Conservation (phyloP, 768 basidiomycete species). For the Macrolepiota albuminosa region DNA sequence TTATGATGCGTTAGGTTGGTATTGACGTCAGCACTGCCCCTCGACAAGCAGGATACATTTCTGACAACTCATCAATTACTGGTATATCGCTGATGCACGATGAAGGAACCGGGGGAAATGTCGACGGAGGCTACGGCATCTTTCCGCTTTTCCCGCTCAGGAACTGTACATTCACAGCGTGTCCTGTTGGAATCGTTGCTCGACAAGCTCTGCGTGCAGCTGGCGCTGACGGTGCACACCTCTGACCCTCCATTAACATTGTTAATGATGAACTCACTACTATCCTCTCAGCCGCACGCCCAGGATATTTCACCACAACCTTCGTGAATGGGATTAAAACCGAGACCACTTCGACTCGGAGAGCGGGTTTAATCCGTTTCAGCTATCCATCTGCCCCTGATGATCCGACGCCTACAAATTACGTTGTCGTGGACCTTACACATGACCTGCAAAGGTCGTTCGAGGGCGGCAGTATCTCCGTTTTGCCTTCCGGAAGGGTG, state of each 20-base stretch:
- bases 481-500: conserved; percentile 30
- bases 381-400: conserved; percentile 40
- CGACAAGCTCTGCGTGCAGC: conserved; percentile 36
- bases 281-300: conserved; percentile 30
- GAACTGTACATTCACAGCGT: conserved; percentile 35
- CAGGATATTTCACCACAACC: conserved; percentile 46
- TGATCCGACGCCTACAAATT: conserved; percentile 30
- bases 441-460: conserved; percentile 45
- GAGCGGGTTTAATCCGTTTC: conserved; percentile 56
- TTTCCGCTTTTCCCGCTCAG: conserved; percentile 46
- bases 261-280: not conserved
- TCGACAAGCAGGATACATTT: conserved; percentile 47
- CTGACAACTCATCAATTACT: conserved; percentile 37
- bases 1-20: conserved; percentile 31
- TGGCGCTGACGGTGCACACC: conserved; percentile 34
- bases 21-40: conserved; percentile 47
- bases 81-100: conserved; percentile 51
- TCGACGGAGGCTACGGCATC: conserved; percentile 45
- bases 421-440: conserved; percentile 44
- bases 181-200: conserved; percentile 36
- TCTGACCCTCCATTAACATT: not conserved
- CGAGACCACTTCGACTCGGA: conserved; percentile 56
- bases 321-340: conserved; percentile 43
- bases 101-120: conserved; percentile 51
- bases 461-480: conserved; percentile 34